Base-by-base conservation (phyloP, 495 filamentous ascomycete genomes). In the Astrothelium macrocarpum region DNA sequence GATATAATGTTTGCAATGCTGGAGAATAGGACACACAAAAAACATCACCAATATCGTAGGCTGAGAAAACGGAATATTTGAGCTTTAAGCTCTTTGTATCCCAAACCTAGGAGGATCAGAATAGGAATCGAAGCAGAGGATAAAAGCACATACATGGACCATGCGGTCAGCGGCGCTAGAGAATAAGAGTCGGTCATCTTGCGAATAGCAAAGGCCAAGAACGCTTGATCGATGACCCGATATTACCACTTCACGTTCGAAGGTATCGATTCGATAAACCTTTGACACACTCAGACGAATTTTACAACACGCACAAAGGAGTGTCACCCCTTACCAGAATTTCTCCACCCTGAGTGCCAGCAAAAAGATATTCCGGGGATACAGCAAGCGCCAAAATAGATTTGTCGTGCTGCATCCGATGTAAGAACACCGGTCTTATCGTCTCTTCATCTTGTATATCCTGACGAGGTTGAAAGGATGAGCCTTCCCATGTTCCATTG, bases 141-240 rank as follows among this genome's bases (percentile, higher is more conserved):
- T 7, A 42, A 31, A 10, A 69, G 75, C 77, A 76, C 84, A 81
- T 61, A 94, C 90, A 73, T 94, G 95, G 62, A 97, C 85, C 64
- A 96, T 88, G 4, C 93, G 90, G 71, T 98, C 95, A 43, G 90
- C 91, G 20, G 90, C 95, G 71, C 87, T 92, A 34, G 95, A 97
- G 73, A 98, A 94, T 18, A 98, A 85, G 18, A 94, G 77, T 45
- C 80, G 79, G 43, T 82, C 74, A 72, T 94, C 89, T 39, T 84
- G 78, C 10, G 88, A 90, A 1, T 97, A 79, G 72, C 82, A 90
- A 2, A 98, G 81, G 67, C 84, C 88, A 43, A 98, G 85, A 45
- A 98, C 90, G 70, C 91, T 95, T 39, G 92, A 88, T 70, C 86
- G 86, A 76, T 98, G 94, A 12, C 88, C 94, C 66, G 90, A 86